Evolutionary conservation across 805 yeast species (phyloP).

Genomic region (Wickerhamomyces alni): DNA sequence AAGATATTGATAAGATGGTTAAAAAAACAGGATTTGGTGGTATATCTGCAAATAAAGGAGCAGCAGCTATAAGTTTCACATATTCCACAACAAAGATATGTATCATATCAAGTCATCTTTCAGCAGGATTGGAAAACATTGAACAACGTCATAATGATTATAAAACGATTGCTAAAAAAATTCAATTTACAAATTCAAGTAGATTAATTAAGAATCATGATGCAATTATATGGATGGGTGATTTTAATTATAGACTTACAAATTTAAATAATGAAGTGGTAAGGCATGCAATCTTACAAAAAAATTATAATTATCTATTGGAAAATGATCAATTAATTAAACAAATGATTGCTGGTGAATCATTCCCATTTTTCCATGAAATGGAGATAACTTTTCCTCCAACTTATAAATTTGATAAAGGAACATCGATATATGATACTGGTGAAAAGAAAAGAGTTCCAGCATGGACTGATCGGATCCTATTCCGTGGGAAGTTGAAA

Average conservation of each 20-base stretch:
- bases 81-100: conserved; percentile 68
- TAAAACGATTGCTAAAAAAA: conserved; percentile 66
- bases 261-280: conserved; percentile 63
- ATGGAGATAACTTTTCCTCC: conserved; percentile 78
- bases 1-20: conserved; percentile 60
- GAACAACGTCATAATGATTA: conserved; percentile 86
- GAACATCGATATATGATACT: conserved; percentile 75
- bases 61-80: conserved; percentile 61
- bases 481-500: conserved; percentile 55
- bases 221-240: conserved; percentile 86
- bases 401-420: conserved; percentile 90
- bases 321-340: conserved; percentile 72
- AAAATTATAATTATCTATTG: conserved; percentile 46
- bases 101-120: conserved; percentile 80
- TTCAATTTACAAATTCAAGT: conserved; percentile 49
- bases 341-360: conserved; percentile 70
- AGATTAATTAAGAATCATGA: conserved; percentile 70
- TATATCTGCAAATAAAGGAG: conserved; percentile 78
- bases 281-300: conserved; percentile 42
- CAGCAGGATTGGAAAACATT: conserved; percentile 82
- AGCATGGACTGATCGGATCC: conserved; percentile 94
- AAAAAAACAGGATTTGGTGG: conserved; percentile 96
- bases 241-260: conserved; percentile 80
- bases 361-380: conserved; percentile 80
- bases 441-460: conserved; percentile 92